Conservation (phyloP, 2,329 filamentous ascomycete species). For the Aschersonia sp. region DNA sequence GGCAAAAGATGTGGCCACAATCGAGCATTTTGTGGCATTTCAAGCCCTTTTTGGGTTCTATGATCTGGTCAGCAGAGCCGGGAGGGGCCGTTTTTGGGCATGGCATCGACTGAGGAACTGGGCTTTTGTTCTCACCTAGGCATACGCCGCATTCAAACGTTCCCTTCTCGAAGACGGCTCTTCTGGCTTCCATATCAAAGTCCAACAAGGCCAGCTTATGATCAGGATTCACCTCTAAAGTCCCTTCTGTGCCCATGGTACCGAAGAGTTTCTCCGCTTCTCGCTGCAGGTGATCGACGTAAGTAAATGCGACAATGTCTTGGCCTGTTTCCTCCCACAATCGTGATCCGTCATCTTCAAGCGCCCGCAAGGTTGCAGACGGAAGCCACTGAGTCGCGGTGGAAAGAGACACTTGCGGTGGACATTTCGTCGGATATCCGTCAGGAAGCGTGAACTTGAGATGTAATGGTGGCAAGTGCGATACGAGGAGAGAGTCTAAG, state of each 20-base stretch:
- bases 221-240: constrained; percentile 35
- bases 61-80: neutral
- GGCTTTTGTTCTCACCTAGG: constrained; percentile 32
- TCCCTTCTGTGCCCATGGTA: constrained; percentile 31
- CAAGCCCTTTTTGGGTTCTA: constrained; percentile 77
- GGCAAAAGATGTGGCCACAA: constrained; percentile 86
- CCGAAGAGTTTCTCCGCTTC: constrained; percentile 46
- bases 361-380: constrained; percentile 25
- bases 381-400: constrained; percentile 45
- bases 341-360: constrained; percentile 33
- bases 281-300: constrained; percentile 48
- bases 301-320: constrained; percentile 44
- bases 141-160: constrained; percentile 85
- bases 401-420: constrained; percentile 35
- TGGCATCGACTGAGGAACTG: too few species aligned
- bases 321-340: constrained; percentile 50
- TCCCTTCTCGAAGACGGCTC: constrained; percentile 62
- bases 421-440: constrained; percentile 39
- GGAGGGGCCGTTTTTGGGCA: too few species aligned
- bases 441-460: constrained; percentile 39
- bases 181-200: constrained; percentile 61
- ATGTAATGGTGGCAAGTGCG: constrained; percentile 42
- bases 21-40: constrained; percentile 69
- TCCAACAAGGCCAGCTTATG: constrained; percentile 61
- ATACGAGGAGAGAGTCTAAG: constrained; percentile 33